A percentile compares a stretch with the other conserved stretches of the same genome.
phyloP scores from a whole-genome alignment of 768 basidiomycete genomes.

The Leccinum olivaceopallidum region DNA sequence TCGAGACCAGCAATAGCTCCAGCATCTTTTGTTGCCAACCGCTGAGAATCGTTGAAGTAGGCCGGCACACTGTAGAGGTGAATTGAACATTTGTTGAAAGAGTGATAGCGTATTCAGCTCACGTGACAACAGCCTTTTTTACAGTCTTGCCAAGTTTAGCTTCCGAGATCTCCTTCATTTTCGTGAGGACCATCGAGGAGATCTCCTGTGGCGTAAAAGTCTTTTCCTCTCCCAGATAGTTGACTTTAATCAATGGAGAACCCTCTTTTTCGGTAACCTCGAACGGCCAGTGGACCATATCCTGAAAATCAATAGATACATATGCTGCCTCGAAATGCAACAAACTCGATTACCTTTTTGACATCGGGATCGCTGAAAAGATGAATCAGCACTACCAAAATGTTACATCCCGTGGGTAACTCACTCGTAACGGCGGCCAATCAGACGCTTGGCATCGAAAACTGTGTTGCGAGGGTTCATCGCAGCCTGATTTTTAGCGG shows the following conservation, averaged over 20 bases:
- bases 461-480: conserved; percentile 99
- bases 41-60: conserved; percentile 99
- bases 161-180: conserved; percentile 99
- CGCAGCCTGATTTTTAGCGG: conserved; percentile 97
- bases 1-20: conserved; percentile 98
- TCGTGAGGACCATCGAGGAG: conserved; percentile 98
- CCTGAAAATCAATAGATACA: conserved; percentile 45
- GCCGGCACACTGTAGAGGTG: conserved; percentile 73
- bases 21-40: conserved; percentile 98
- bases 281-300: conserved; percentile 98
- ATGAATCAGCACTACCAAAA: conserved; percentile 4
- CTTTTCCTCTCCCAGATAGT: conserved; percentile 94
- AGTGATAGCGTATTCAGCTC: conserved; percentile 35
- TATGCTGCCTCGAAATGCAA: not conserved
- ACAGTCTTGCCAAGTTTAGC: conserved; percentile 98
- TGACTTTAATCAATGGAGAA: conserved; percentile 94
- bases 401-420: conserved; percentile 26
- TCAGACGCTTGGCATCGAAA: conserved; percentile 99
- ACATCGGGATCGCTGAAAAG: conserved; percentile 83
- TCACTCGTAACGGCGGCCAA: conserved; percentile 94
- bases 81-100: conserved; percentile 4
- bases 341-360: conserved; percentile 58
- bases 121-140: conserved; percentile 99
- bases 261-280: conserved; percentile 96
- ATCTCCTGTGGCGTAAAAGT: conserved; percentile 98